phyloP scores from a whole-genome alignment of 768 basidiomycete genomes.

The Candolleomyces eurysporus region DNA sequence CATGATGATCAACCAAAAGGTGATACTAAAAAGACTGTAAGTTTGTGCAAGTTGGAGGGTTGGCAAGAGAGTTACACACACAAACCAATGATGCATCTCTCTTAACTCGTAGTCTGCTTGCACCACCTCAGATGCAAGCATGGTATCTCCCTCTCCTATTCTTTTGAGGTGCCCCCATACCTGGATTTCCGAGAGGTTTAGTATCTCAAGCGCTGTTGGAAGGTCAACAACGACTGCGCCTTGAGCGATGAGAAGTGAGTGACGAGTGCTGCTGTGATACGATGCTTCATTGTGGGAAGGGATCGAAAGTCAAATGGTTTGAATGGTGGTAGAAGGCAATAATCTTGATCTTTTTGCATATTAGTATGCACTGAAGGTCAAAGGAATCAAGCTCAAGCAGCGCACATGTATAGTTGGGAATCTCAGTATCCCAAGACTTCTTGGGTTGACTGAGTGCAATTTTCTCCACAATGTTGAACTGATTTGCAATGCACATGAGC shows the following conservation, averaged over 20 bases:
- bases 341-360: not conserved
- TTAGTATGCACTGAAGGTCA: not conserved
- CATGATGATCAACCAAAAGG: not conserved
- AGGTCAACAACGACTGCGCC: not conserved
- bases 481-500: not conserved
- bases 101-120: not conserved
- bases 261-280: not conserved
- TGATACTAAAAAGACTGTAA: slow-evolving; percentile 1
- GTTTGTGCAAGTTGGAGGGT: no score
- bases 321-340: not conserved
- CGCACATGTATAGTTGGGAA: not conserved
- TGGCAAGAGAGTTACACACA: not conserved
- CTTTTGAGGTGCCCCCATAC: not conserved
- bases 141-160: not conserved
- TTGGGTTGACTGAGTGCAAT: not conserved
- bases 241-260: not conserved
- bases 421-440: not conserved
- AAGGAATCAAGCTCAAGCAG: not conserved
- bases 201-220: not conserved
- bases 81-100: slow-evolving; percentile 5
- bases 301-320: not conserved
- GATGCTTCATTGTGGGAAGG: not conserved
- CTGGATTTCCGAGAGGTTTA: not conserved
- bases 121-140: slow-evolving; percentile 2
- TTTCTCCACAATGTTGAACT: not conserved